A percentile compares a stretch with the other conserved stretches of the same genome.
Conservation (phyloP, 192 early-diverging fungal species). For the Phlyctochytrium bullatum region DNA sequence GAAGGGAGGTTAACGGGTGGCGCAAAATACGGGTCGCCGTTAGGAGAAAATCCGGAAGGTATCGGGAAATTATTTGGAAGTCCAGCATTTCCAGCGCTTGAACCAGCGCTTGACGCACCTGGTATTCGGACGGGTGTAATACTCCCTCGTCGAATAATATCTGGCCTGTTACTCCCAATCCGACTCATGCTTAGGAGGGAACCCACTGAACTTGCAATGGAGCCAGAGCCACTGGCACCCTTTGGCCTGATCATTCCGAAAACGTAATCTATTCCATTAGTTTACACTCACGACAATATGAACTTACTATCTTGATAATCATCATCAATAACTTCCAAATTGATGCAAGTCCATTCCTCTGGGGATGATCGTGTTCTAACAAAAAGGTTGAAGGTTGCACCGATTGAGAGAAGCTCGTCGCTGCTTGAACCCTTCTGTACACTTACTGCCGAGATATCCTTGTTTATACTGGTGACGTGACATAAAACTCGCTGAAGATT, state of each 20-base stretch:
- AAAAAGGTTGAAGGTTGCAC: conserved; percentile 54
- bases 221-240: conserved; percentile 11
- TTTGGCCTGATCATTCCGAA: conserved; percentile 15
- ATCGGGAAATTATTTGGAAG: conserved; percentile 15
- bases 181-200: conserved; percentile 23
- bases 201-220: conserved; percentile 22
- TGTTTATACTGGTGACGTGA: conserved; percentile 48
- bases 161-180: conserved; percentile 11
- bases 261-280: conserved; percentile 14
- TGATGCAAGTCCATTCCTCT: conserved; percentile 50
- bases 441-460: conserved; percentile 48
- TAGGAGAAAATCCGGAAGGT: conserved; percentile 45
- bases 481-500: conserved; percentile 45
- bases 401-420: conserved; percentile 26
- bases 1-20: conserved; percentile 49
- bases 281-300: conserved; percentile 9
- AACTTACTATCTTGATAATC: conserved; percentile 51
- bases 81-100: conserved; percentile 1
- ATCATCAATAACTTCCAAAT: conserved; percentile 57
- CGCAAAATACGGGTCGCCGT: conserved; percentile 56
- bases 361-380: conserved; percentile 33
- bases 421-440: conserved; percentile 40
- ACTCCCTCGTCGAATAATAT: conserved; percentile 10
- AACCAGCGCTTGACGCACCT: conserved; percentile 11
- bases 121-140: conserved; percentile 1